Evolutionary conservation across 495 filamentous ascomycete genomes (phyloP).

Genomic region (Penicillium goetzii): DNA sequence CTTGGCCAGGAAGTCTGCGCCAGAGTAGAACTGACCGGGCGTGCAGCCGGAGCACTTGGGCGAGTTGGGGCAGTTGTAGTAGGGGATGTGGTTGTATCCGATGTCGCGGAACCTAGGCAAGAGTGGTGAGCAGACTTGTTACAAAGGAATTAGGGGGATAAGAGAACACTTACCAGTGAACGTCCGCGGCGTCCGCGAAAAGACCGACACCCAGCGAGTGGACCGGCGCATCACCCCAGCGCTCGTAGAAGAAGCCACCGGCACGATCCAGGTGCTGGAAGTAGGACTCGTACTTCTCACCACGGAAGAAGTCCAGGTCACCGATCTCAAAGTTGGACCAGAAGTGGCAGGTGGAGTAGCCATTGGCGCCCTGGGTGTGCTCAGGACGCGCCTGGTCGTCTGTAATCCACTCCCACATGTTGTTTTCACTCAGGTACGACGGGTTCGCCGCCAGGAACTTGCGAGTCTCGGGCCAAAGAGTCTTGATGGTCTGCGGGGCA

Average conservation of each 20-base stretch:
- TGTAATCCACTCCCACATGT: conserved; percentile 83
- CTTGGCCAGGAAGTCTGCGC: conserved; percentile 77
- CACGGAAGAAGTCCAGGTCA: conserved; percentile 93
- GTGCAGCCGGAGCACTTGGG: conserved; percentile 91
- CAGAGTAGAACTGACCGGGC: conserved; percentile 84
- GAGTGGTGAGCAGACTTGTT: conserved; percentile 12
- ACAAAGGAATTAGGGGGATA: conserved; percentile 1
- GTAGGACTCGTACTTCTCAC: conserved; percentile 89
- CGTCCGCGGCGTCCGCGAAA: conserved; percentile 86
- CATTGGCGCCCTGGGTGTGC: conserved; percentile 77
- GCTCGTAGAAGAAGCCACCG: conserved; percentile 98
- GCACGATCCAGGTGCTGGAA: conserved; percentile 94
- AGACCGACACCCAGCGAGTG: conserved; percentile 94
- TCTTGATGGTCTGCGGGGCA: conserved; percentile 78
- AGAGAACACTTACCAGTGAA: conserved; percentile 80
- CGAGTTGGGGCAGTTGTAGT: conserved; percentile 97
- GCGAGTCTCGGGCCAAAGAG: conserved; percentile 92
- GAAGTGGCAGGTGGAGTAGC: conserved; percentile 99
- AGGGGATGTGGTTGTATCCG: conserved; percentile 97
- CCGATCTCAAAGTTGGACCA: conserved; percentile 99
- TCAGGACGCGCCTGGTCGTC: conserved; percentile 77
- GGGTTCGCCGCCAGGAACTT: conserved; percentile 87
- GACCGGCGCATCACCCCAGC: conserved; percentile 98
- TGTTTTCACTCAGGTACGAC: conserved; percentile 78
- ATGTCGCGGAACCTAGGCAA: conserved; percentile 92